These are phyloP conservation scores for Kazachstania sp. DNA, from an alignment of 1,139 yeast genomes.

Conservation along the genomic window DNA sequence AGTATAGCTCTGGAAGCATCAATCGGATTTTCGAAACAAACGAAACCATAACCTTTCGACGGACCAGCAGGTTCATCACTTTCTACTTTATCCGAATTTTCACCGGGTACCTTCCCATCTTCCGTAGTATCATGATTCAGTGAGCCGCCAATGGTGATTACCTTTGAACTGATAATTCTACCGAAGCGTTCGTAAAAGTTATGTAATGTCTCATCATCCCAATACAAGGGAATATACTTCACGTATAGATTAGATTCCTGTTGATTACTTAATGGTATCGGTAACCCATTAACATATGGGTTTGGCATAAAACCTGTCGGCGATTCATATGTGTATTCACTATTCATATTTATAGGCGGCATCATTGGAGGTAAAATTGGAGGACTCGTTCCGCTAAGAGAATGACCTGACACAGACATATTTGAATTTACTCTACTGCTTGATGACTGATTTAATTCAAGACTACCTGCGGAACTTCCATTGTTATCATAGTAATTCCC, in stretches of 20 bases:
- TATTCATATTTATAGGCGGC: background rate
- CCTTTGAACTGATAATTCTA: constrained; percentile 38
- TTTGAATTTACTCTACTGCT: background rate
- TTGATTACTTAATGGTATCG: constrained; percentile 28
- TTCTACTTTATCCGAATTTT: background rate
- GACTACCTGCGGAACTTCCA: background rate
- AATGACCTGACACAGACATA: background rate
- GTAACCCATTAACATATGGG: constrained; percentile 11
- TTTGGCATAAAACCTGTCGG: background rate
- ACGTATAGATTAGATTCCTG: constrained; percentile 32
- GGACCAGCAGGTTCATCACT: constrained; percentile 15
- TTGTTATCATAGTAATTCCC: background rate
- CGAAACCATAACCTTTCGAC: constrained; percentile 45
- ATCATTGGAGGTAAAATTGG: background rate
- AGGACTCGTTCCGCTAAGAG: background rate
- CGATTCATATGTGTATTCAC: background rate
- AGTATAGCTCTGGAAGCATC: constrained; percentile 43
- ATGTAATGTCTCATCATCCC: constrained; percentile 26
- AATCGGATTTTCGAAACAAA: constrained; percentile 39
- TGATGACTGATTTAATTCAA: background rate
- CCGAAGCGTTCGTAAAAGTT: constrained; percentile 34
- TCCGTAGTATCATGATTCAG: constrained; percentile 4
- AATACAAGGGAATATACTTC: constrained; percentile 28
- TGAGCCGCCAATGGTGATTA: constrained; percentile 38
- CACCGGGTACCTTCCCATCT: background rate